Base-by-base conservation (phyloP, 176 grass and related monocot genomes). In the Canna indica region DNA sequence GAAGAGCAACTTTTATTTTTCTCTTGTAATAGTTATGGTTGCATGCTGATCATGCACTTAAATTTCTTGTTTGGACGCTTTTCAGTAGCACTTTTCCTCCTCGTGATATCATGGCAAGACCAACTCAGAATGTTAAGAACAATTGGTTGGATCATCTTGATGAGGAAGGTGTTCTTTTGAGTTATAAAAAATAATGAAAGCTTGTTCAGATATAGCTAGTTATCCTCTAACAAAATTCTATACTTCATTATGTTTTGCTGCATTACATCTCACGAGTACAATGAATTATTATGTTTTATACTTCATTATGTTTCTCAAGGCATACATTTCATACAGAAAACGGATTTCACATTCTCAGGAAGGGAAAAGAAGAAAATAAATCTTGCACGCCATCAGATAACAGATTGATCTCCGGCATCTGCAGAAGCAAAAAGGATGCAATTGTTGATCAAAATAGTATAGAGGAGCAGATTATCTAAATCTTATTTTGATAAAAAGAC, bases 371-470 rank as follows among this genome's bases (percentile, higher is more conserved):
- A 44, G 7, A 8, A 11, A 44, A 44, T 10, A 44, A 11, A 0
- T 44, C 41, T 44, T 39, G 12, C 67, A 22, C 1, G 42, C 53
- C 47, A 76, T 78, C 76, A 95, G 77, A 90, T 63, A 68, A 90
- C 84, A 72, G 87, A 95, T 56, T 81, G 91, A 52, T 95, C 87
- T 25, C 91, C 91, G 66, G 82, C 80, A 83, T 95, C 84, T 95
- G 79, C 71, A 44, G 82, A 69, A 53, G 18, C 50, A 53, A 24
- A 53, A 22, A 53, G 8, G 17, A 53, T 53, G 20, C 50, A 9
- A 53, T 53, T 8, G 50, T 50, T 50, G 15, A 50, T 50, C 47
- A 50, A 4, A 4, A 50, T 38, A 20, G n/a, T n/a, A n/a, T n/a
- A n/a, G n/a, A 50, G 15, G 17, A 50, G 47, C 16, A 3, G 36